Evolutionary conservation across 148 eudicot genomes (phyloP).

Genomic region (Fagopyrum esculentum): DNA sequence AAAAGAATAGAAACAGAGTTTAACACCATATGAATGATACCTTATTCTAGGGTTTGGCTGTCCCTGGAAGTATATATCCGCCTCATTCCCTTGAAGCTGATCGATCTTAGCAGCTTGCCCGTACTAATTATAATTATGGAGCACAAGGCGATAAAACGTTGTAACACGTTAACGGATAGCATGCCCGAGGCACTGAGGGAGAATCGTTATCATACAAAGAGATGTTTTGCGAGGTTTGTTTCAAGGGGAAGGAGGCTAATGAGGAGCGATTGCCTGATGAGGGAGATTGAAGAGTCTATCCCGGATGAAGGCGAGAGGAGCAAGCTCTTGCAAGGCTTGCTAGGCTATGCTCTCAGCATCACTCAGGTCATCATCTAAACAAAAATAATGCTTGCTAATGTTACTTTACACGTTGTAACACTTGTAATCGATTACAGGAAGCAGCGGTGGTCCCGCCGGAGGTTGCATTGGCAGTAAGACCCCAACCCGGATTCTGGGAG

Average conservation of each 20-base stretch:
- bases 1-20: neutral
- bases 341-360: constrained; percentile 12
- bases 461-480: constrained; percentile 25
- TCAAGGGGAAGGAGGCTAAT: constrained; percentile 4
- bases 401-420: too few relatives aligned
- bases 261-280: constrained; percentile 7
- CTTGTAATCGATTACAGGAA: constrained; percentile 16
- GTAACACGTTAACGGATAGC: constrained; percentile 5
- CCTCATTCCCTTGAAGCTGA: neutral
- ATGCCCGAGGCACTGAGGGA: constrained; percentile 13
- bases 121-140: neutral
- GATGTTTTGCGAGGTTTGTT: constrained; percentile 9
- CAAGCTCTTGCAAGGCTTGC: constrained; percentile 9
- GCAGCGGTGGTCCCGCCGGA: constrained; percentile 22
- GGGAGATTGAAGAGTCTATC: constrained; percentile 5
- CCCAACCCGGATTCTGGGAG: constrained; percentile 28
- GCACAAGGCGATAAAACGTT: constrained; percentile 1
- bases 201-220: constrained; percentile 12
- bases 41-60: neutral
- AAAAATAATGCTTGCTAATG: too few relatives aligned
- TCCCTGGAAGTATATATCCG: neutral
- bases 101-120: neutral
- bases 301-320: constrained; percentile 10
- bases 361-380: constrained; percentile 4
- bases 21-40: constrained; percentile 2